These are phyloP conservation scores for Eugenia klotzschiana DNA, from an alignment of 441 rosid genomes.

Conservation along the genomic window DNA sequence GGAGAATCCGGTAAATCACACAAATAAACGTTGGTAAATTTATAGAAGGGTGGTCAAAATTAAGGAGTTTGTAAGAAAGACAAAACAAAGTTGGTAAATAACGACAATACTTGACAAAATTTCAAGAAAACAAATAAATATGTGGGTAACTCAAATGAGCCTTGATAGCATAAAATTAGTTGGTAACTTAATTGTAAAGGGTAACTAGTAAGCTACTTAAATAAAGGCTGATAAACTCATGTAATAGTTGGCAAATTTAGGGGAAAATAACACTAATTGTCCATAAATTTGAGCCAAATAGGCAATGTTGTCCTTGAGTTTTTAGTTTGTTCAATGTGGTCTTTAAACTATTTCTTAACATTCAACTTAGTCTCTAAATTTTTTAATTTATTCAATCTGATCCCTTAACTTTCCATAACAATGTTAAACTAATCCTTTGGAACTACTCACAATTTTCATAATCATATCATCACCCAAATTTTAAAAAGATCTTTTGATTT, in stretches of 20 bases:
- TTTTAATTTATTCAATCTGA: not conserved
- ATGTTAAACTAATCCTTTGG: not conserved
- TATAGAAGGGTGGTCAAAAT: not conserved
- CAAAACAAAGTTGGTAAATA: not conserved
- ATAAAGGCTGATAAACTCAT: not conserved
- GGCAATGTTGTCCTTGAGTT: not conserved
- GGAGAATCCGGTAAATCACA: not conserved
- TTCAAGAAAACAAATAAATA: not conserved
- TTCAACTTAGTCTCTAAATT: not conserved
- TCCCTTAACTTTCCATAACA: not conserved
- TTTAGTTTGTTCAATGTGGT: not conserved
- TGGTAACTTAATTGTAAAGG: not conserved
- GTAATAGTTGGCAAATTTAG: not conserved
- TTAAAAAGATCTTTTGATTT: no score
- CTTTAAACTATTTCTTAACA: not conserved
- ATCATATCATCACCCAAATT: not conserved
- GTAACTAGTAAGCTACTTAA: not conserved
- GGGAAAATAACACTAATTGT: not conserved
- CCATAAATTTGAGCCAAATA: not conserved
- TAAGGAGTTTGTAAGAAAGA: not conserved
- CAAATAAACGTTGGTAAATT: not conserved
- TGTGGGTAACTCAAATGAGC: not conserved
- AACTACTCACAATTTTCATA: not conserved
- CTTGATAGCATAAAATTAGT: not conserved
- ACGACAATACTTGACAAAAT: not conserved